phyloP scores from a whole-genome alignment of 192 early-diverging fungal species.

The Umbelopsis ramanniana region DNA sequence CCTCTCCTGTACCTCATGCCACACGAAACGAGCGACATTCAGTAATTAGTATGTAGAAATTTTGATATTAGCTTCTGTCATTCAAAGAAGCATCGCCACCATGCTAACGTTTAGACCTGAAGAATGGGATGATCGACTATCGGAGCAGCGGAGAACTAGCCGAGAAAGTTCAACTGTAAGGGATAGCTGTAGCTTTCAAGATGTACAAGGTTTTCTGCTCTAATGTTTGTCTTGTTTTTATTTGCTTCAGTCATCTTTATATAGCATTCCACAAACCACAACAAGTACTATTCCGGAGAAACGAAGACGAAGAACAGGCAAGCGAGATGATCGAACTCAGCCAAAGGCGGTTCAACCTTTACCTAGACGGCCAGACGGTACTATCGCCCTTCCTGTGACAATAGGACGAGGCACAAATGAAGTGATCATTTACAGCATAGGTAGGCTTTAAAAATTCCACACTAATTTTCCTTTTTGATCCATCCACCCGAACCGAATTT shows the following conservation, averaged over 20 bases:
- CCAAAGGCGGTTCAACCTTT: conserved; percentile 62
- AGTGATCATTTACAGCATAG: conserved; percentile 61
- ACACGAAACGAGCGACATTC: background rate
- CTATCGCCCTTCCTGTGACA: conserved; percentile 58
- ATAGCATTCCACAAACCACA: conserved; percentile 20
- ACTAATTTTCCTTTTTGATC: background rate
- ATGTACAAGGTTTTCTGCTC: background rate
- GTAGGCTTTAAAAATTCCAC: conserved; percentile 26
- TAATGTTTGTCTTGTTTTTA: background rate
- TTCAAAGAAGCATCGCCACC: background rate
- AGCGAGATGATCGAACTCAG: conserved; percentile 62
- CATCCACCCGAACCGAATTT: background rate
- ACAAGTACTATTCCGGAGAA: conserved; percentile 31
- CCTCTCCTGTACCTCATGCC: background rate
- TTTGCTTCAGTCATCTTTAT: background rate
- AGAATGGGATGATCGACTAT: conserved; percentile 22
- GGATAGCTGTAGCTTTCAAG: conserved; percentile 4
- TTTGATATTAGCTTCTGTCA: too few species aligned
- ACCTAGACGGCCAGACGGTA: conserved; percentile 53
- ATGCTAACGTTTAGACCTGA: background rate
- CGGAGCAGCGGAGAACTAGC: conserved; percentile 38
- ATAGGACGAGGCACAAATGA: conserved; percentile 66
- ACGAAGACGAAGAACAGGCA: conserved; percentile 50
- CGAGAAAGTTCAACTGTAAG: conserved; percentile 18
- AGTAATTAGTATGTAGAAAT: background rate